A percentile compares a stretch with the other conserved stretches of the same genome.
Evolutionary conservation across 2,329 filamentous ascomycete genomes (phyloP).

Genomic region (Claviceps digitariae): DNA sequence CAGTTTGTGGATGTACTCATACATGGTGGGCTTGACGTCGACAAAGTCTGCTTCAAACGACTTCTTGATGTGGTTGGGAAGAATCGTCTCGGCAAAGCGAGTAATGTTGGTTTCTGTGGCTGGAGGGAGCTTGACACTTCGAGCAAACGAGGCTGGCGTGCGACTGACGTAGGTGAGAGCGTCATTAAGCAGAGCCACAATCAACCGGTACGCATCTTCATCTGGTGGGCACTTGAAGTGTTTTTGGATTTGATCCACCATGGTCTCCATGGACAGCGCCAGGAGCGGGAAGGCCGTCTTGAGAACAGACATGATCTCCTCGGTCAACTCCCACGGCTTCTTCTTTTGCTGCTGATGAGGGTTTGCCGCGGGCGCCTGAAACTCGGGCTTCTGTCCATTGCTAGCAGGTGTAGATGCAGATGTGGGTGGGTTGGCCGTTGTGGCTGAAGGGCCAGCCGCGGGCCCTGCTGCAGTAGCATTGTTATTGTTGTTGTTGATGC

Average conservation of each 20-base stretch:
- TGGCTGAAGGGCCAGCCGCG: slow-evolving; percentile 11
- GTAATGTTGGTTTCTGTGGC: slow-evolving; percentile 95
- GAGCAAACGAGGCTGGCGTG: slow-evolving; percentile 73
- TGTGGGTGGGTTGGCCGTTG: slow-evolving; percentile 15
- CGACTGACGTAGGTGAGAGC: slow-evolving; percentile 84
- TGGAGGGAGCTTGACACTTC: slow-evolving; percentile 77
- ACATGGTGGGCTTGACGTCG: slow-evolving; percentile 87
- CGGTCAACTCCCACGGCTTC: slow-evolving; percentile 90
- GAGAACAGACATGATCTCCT: slow-evolving; percentile 87
- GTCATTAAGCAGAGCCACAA: slow-evolving; percentile 95
- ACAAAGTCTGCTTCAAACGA: slow-evolving; percentile 98
- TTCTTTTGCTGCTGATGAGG: slow-evolving; percentile 39
- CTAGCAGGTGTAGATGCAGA: slow-evolving; percentile 2
- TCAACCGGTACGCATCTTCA: slow-evolving; percentile 92
- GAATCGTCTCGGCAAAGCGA: slow-evolving; percentile 87
- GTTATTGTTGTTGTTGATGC: slow-evolving; percentile 8
- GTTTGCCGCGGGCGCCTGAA: slow-evolving; percentile 3
- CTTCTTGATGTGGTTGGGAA: slow-evolving; percentile 87
- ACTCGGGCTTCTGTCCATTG: slow-evolving; percentile 12
- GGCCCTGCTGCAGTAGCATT: slow-evolving; percentile 12
- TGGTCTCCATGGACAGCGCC: slow-evolving; percentile 96
- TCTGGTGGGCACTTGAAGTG: slow-evolving; percentile 98
- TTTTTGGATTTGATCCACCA: slow-evolving; percentile 98
- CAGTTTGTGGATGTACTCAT: slow-evolving; percentile 94
- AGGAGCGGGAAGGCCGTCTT: slow-evolving; percentile 96